Evolutionary conservation across 2,329 filamentous ascomycete species (phyloP).

Genomic region (Thermoascus crustaceus): DNA sequence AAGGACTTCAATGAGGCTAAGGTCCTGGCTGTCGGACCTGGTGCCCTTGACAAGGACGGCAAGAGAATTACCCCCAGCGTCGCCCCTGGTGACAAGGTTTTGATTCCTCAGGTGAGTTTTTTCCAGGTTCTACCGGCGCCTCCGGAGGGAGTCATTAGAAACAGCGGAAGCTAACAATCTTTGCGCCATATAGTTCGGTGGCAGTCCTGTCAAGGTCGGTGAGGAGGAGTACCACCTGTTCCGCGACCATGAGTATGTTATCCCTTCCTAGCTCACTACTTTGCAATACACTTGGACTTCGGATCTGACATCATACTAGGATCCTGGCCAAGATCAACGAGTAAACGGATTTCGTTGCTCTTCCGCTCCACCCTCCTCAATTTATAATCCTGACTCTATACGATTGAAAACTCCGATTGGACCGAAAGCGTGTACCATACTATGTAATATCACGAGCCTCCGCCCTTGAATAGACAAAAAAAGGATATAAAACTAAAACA

Average conservation of each 20-base stretch:
- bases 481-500: background rate
- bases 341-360: conserved; percentile 45
- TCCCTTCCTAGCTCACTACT: background rate
- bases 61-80: conserved; percentile 83
- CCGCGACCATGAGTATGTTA: conserved; percentile 91
- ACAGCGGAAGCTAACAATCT: conserved; percentile 13
- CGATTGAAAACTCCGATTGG: conserved; percentile 1
- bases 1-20: conserved; percentile 98
- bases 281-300: conserved; percentile 10
- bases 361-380: conserved; percentile 12
- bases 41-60: conserved; percentile 77
- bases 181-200: conserved; percentile 61
- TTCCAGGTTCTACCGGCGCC: too few relatives aligned
- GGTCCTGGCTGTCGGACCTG: conserved; percentile 90
- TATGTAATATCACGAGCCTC: conserved; percentile 10
- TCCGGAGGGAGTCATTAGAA: too few relatives aligned
- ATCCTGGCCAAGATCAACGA: conserved; percentile 99
- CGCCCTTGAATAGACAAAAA: conserved; percentile 1
- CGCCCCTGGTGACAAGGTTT: conserved; percentile 73
- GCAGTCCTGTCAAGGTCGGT: conserved; percentile 91
- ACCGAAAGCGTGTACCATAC: conserved; percentile 10
- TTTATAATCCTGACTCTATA: conserved; percentile 4
- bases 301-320: conserved; percentile 41
- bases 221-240: conserved; percentile 95
- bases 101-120: conserved; percentile 79